phyloP scores from a whole-genome alignment of 257 asterid species.

The Solanum clarkiae region DNA sequence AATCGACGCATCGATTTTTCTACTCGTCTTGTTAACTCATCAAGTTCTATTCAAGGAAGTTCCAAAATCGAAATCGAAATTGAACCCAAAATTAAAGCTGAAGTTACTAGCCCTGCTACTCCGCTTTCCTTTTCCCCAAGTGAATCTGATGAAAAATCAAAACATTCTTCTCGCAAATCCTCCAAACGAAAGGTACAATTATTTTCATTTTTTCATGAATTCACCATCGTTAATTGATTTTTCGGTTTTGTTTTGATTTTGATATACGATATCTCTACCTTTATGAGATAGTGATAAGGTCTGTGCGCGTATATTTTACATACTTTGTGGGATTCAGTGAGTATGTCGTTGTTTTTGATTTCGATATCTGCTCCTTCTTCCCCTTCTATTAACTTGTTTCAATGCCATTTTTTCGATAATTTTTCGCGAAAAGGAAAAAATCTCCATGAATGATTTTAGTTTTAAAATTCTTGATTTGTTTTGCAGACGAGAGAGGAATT shows the following conservation, averaged over 20 bases:
- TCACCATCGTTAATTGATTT: background rate
- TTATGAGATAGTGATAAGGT: too few species aligned
- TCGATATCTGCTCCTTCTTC: background rate
- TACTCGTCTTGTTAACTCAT: background rate
- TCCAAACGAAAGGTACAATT: constrained; percentile 25
- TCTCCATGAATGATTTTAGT: background rate
- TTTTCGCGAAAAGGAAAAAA: background rate
- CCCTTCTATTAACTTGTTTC: background rate
- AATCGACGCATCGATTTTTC: background rate
- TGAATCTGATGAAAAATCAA: constrained; percentile 41
- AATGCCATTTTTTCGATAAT: background rate
- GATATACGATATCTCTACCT: background rate
- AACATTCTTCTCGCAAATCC: background rate
- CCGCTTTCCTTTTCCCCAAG: constrained; percentile 40
- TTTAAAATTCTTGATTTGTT: background rate
- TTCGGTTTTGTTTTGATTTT: background rate
- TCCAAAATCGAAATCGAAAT: background rate
- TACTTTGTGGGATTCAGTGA: too few species aligned
- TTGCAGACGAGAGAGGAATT: constrained; percentile 34
- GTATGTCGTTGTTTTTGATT: background rate
- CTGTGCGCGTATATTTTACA: too few species aligned
- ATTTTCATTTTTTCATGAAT: background rate
- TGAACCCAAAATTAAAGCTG: constrained; percentile 10
- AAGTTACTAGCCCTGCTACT: constrained; percentile 44
- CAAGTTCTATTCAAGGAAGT: background rate